Conservation (phyloP, 441 rosid species). For the Populus hybrid region DNA sequence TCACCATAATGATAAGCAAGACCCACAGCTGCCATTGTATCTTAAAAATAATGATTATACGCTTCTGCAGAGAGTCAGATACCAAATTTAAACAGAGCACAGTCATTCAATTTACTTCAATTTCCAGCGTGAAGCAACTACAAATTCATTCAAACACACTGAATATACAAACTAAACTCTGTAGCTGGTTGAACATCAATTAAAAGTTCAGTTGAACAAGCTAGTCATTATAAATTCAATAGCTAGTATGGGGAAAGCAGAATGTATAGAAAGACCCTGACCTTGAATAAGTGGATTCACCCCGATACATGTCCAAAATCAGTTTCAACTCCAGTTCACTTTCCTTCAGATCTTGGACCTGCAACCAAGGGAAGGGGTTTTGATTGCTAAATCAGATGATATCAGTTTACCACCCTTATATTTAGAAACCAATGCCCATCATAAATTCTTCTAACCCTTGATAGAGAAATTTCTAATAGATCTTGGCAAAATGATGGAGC, state of each 20-base stretch:
- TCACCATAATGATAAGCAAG: background rate
- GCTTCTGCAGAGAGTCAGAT: background rate
- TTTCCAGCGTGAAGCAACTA: background rate
- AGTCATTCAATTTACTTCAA: background rate
- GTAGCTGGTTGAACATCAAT: background rate
- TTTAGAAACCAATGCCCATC: background rate
- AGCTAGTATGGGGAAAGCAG: background rate
- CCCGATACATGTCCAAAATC: slow-evolving; percentile 83
- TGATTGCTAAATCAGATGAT: slow-evolving; percentile 5
- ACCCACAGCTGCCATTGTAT: background rate
- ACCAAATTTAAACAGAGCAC: background rate
- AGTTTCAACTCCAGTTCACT: slow-evolving; percentile 74
- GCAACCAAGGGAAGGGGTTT: slow-evolving; percentile 21
- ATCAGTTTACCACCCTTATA: background rate
- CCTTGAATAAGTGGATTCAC: slow-evolving; percentile 78
- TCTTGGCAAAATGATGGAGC: background rate
- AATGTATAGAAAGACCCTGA: slow-evolving; percentile 23
- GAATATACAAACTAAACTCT: background rate
- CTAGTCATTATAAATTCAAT: too few species aligned
- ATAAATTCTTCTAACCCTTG: background rate
- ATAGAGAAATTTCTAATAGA: background rate
- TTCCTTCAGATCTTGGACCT: slow-evolving; percentile 73
- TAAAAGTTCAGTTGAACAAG: background rate
- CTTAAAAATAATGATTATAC: background rate
- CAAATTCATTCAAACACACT: background rate